Evolutionary conservation across 768 basidiomycete genomes (phyloP).

Genomic region (Tricholoma furcatifolium): DNA sequence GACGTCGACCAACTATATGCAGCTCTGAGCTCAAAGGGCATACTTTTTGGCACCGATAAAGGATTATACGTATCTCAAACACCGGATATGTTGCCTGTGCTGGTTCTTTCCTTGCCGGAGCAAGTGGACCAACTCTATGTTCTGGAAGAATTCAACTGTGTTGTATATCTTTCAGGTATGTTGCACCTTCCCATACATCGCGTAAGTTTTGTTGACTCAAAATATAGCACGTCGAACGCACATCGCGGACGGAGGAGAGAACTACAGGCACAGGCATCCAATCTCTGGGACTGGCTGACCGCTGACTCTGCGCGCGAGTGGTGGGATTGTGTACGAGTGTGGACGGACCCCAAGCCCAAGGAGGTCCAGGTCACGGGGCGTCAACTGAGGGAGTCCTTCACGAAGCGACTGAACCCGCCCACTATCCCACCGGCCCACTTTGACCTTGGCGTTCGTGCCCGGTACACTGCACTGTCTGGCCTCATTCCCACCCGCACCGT

Average conservation of each 20-base stretch:
- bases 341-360: background rate
- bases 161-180: slow-evolving; percentile 71
- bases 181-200: too few species aligned
- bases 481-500: background rate
- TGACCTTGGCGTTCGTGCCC: background rate
- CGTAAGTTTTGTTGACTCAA: too few species aligned
- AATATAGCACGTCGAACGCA: too few species aligned
- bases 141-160: slow-evolving; percentile 69
- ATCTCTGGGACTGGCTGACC: background rate
- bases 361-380: background rate
- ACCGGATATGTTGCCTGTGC: slow-evolving; percentile 5
- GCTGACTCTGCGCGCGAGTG: background rate
- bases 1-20: background rate
- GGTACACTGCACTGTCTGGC: background rate
- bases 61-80: slow-evolving; percentile 13
- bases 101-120: slow-evolving; percentile 1
- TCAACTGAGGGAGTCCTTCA: background rate
- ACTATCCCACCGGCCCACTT: background rate
- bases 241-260: background rate
- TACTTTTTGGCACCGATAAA: slow-evolving; percentile 14
- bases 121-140: slow-evolving; percentile 75
- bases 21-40: background rate
- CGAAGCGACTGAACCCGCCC: background rate
- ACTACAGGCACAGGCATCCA: background rate
- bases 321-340: background rate